Evolutionary conservation across 345 rosid genomes (phyloP).

Genomic region (Firmiana major): DNA sequence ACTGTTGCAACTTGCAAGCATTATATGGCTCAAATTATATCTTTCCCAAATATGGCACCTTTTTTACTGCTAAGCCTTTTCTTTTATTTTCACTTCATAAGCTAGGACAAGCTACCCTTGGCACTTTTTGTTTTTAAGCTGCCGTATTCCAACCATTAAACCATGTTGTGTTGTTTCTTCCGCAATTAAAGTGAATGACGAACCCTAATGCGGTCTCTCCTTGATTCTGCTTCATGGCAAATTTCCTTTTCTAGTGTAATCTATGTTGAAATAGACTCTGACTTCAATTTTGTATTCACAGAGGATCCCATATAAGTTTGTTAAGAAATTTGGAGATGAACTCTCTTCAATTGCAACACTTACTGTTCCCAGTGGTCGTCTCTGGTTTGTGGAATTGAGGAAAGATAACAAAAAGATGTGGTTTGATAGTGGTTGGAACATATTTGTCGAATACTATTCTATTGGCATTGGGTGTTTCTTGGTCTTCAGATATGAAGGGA

Average conservation of each 20-base stretch:
- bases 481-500: conserved; percentile 36
- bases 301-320: conserved; percentile 35
- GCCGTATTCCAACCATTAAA: background rate
- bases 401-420: conserved; percentile 24
- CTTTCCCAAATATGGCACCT: background rate
- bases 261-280: background rate
- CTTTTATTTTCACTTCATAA: background rate
- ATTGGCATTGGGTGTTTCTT: conserved; percentile 30
- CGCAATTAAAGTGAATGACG: background rate
- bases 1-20: background rate
- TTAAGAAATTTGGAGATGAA: conserved; percentile 35
- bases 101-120: background rate
- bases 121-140: conserved; percentile 3
- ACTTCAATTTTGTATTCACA: conserved; percentile 18
- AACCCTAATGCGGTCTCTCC: background rate
- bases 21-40: background rate
- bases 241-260: background rate
- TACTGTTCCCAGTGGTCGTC: conserved; percentile 27
- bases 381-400: conserved; percentile 29
- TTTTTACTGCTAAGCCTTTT: background rate
- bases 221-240: background rate
- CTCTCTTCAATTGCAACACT: conserved; percentile 29
- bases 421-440: conserved; percentile 37
- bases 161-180: background rate
- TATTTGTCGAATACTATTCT: conserved; percentile 27